These are phyloP conservation scores for Pleurotus eryngii DNA, from an alignment of 768 basidiomycete genomes.

Conservation along the genomic window DNA sequence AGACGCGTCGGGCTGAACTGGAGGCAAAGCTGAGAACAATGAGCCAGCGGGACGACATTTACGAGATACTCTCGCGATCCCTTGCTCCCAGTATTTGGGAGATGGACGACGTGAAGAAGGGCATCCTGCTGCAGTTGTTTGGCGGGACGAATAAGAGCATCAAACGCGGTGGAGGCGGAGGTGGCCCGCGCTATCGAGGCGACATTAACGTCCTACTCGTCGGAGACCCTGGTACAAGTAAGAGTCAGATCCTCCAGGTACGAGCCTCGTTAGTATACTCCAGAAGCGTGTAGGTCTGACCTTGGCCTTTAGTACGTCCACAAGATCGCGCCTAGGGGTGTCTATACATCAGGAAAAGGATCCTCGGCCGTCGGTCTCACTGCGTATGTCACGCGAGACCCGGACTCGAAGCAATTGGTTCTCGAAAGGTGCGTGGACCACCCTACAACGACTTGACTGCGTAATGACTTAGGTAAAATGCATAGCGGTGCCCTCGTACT, in stretches of 20 bases:
- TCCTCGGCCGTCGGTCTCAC: slow-evolving; percentile 98
- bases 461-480: not conserved
- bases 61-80: slow-evolving; percentile 78
- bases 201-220: slow-evolving; percentile 98
- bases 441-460: not conserved
- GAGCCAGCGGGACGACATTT: slow-evolving; percentile 74
- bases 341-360: slow-evolving; percentile 97
- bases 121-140: slow-evolving; percentile 92
- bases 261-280: slow-evolving; percentile 13
- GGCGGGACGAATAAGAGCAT: slow-evolving; percentile 98
- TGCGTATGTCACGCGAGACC: slow-evolving; percentile 96
- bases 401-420: slow-evolving; percentile 97
- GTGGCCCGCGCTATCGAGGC: slow-evolving; percentile 94
- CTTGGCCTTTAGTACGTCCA: slow-evolving; percentile 78
- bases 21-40: slow-evolving; percentile 77
- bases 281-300: slow-evolving; percentile 1
- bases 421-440: slow-evolving; percentile 72
- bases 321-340: slow-evolving; percentile 96
- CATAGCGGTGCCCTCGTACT: slow-evolving; percentile 87
- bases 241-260: slow-evolving; percentile 92
- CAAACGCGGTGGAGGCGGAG: slow-evolving; percentile 87
- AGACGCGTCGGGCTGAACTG: slow-evolving; percentile 61
- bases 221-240: slow-evolving; percentile 96
- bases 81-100: slow-evolving; percentile 96
- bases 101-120: slow-evolving; percentile 99